Evolutionary conservation across 2,329 filamentous ascomycete species (phyloP), one percentile per base, ranked within the genome.

Genomic region (Fusarium coicis): DNA sequence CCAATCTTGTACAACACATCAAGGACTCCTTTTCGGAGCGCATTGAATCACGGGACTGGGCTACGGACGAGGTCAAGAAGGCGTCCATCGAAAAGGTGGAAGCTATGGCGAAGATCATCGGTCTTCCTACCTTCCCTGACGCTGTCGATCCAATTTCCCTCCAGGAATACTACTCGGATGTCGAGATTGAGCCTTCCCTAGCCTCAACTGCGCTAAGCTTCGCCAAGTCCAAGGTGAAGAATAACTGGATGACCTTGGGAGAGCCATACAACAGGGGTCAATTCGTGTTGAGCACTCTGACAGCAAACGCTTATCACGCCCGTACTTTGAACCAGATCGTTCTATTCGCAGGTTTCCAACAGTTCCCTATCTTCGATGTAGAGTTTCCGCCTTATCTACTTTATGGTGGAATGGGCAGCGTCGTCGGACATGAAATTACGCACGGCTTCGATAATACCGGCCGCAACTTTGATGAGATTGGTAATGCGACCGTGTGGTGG

Each of bases 391-490:
- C 87, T 30, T 93, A 93, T 74, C 81, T 93, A 42, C 87, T 87
- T 15, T 94, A 93, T 78, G 91, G 91, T n/a, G 89, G 88, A 1
- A 91, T 93, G 77, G 92, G 91, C 1, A 86, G 89, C 3, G 87
- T 93, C 5, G 89, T 88, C 14, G 92, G 91, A 5, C 92, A 93
- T 76, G 91, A 93, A 78, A 85, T 93, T 12, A 91, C 89, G 7
- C 92, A 93, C 72, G 91, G 89, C 18, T 93, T 93, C 74, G 92
- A 93, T 78, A 90, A 87, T 39, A 88, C 86, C 1, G 91, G 91
- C 14, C 85, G 90, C 23, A 87, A 90, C 73, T 93, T 89, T 72
- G 90, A 93, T 75, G 84, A 90, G 72, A 88, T 87, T 46, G 91
- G 90, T 28, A 91, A 90, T 75, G 88, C 87, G 76, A 90, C 87